Evolutionary conservation across 164 flowering plant genomes (phyloP).

Genomic region (Tinospora cordifolia): DNA sequence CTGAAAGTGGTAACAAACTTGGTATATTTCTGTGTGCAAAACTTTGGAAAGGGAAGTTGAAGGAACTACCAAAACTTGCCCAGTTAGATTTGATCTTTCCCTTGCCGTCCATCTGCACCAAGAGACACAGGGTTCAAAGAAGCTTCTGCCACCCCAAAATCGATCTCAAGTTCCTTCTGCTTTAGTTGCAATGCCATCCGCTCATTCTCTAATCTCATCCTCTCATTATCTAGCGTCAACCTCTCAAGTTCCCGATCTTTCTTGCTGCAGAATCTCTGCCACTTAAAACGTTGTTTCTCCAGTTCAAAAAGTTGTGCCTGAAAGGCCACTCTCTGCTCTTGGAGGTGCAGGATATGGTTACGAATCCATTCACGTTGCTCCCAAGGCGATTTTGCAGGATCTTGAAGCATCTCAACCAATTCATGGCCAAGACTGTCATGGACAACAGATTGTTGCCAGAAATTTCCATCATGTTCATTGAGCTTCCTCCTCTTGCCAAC

Average conservation of each 20-base stretch:
- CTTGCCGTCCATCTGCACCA: constrained; percentile 24
- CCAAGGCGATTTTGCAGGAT: constrained; percentile 23
- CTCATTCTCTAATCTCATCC: constrained; percentile 45
- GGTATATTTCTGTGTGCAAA: not conserved
- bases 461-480: constrained; percentile 13
- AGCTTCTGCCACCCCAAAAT: constrained; percentile 25
- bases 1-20: not conserved
- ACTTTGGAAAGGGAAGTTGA: not conserved
- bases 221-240: constrained; percentile 49
- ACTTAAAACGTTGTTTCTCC: constrained; percentile 44
- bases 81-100: constrained; percentile 28
- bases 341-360: constrained; percentile 27
- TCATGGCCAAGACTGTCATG: constrained; percentile 19
- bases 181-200: constrained; percentile 37
- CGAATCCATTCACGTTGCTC: constrained; percentile 39
- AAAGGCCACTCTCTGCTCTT: constrained; percentile 31
- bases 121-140: constrained; percentile 16
- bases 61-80: constrained; percentile 23
- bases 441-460: too few species aligned
- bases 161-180: constrained; percentile 33
- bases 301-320: constrained; percentile 42
- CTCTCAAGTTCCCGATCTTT: constrained; percentile 54
- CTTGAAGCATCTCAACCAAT: constrained; percentile 12
- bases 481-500: constrained; percentile 9
- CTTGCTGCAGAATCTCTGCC: constrained; percentile 50